Evolutionary conservation across 2,329 filamentous ascomycete genomes (phyloP).

Genomic region (Orbilia blumenaviensis): DNA sequence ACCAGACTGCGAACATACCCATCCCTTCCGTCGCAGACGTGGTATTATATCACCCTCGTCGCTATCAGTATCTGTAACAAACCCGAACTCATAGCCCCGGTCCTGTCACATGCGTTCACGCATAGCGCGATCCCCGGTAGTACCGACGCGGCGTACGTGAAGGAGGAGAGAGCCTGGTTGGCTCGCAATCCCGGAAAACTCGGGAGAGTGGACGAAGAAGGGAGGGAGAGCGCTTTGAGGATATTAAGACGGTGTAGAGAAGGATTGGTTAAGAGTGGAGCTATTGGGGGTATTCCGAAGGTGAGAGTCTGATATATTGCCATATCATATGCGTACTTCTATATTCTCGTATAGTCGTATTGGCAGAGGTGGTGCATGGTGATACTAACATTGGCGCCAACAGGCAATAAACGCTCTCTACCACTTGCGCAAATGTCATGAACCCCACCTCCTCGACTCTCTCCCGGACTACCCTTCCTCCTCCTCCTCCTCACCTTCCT

Average conservation of each 20-base stretch:
- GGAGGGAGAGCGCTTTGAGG: constrained; percentile 58
- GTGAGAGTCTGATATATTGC: constrained; percentile 58
- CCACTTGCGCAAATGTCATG: constrained; percentile 37
- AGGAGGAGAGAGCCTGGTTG: constrained; percentile 48
- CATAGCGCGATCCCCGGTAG: constrained; percentile 57
- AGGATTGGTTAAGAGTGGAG: constrained; percentile 65
- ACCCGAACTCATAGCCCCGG: constrained; percentile 64
- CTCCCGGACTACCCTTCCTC: neutral
- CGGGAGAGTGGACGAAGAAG: constrained; percentile 36
- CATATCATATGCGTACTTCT: neutral
- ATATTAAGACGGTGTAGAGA: constrained; percentile 65
- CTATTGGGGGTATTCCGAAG: constrained; percentile 66
- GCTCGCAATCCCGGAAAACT: constrained; percentile 32
- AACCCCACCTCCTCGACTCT: constrained; percentile 24
- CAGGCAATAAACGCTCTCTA: constrained; percentile 63
- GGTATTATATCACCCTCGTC: constrained; percentile 65
- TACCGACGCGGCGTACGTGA: constrained; percentile 60
- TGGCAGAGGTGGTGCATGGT: no score
- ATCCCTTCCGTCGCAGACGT: constrained; percentile 63
- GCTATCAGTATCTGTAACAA: constrained; percentile 65
- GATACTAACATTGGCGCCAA: neutral
- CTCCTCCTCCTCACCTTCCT: neutral
- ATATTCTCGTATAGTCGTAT: no score
- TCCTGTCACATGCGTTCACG: constrained; percentile 63
- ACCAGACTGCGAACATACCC: constrained; percentile 62